Percentiles rank a stretch among this genome's conserved stretches.
phyloP scores from a whole-genome alignment of 1,284 basidiomycete genomes.

The Cystobasidium slooffiae region DNA sequence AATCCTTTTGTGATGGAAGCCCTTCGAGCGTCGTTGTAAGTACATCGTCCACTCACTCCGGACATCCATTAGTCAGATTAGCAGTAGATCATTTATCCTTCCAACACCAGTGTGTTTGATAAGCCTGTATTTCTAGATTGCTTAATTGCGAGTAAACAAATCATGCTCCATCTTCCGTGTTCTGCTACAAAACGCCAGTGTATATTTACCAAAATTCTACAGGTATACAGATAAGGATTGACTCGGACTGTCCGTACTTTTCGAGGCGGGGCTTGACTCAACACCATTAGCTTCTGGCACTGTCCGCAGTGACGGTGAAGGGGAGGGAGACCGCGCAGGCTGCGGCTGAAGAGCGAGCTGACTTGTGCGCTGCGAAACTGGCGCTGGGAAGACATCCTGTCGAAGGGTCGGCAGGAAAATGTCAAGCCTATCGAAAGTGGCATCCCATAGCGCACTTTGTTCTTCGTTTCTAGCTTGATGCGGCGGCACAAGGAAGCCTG shows the following conservation, averaged over 20 bases:
- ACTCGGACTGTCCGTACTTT: conserved; percentile 6
- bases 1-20: too few relatives aligned
- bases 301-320: conserved; percentile 22
- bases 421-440: conserved; percentile 81
- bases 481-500: conserved; percentile 77
- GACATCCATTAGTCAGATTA: too few relatives aligned
- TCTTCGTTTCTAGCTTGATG: conserved; percentile 66
- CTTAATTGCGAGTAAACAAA: not conserved
- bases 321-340: conserved; percentile 29
- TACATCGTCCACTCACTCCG: too few relatives aligned
- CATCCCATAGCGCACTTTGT: conserved; percentile 78
- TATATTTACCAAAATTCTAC: not conserved
- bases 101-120: too few relatives aligned
- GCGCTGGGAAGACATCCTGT: conserved; percentile 62
- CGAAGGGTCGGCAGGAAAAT: conserved; percentile 87
- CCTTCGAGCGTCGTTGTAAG: too few relatives aligned
- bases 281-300: conserved; percentile 1
- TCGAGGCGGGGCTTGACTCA: not conserved
- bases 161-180: not conserved
- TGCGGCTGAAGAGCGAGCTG: conserved; percentile 38
- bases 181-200: conserved; percentile 5
- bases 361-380: conserved; percentile 27
- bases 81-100: too few relatives aligned
- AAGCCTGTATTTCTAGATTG: too few relatives aligned
- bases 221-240: conserved; percentile 23